Conservation (phyloP, 2,329 filamentous ascomycete species). For the Talaromyces sp. region DNA sequence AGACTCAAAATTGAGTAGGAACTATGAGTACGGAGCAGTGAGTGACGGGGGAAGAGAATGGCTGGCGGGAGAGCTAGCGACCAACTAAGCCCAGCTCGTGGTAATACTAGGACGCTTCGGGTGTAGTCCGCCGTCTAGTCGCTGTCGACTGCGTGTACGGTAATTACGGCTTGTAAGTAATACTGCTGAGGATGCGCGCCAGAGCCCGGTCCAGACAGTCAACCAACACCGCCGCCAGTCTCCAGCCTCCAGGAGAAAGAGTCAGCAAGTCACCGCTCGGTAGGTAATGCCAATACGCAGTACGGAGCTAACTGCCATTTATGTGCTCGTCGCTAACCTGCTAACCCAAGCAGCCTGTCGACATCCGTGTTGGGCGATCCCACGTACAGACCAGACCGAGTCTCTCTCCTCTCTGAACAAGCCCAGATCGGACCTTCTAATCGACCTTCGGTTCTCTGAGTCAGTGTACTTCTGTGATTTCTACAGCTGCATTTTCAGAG, state of each 20-base stretch:
- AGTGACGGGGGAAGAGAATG: neutral
- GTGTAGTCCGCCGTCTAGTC: neutral
- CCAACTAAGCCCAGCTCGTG: slow-evolving; percentile 7
- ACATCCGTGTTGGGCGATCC: slow-evolving; percentile 14
- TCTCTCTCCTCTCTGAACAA: slow-evolving; percentile 17
- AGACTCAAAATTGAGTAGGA: neutral
- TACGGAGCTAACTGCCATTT: neutral
- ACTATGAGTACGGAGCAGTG: neutral
- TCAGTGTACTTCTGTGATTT: slow-evolving; percentile 23
- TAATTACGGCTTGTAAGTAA: slow-evolving; percentile 11
- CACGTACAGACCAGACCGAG: slow-evolving; percentile 9
- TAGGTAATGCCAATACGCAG: neutral
- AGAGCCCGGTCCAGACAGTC: neutral
- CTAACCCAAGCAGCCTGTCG: neutral
- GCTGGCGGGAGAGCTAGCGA: neutral
- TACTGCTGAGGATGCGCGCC: neutral
- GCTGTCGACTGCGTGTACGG: neutral
- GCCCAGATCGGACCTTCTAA: neutral
- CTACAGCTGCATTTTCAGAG: slow-evolving; percentile 20
- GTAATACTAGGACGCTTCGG: slow-evolving; percentile 6
- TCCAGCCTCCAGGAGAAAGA: neutral
- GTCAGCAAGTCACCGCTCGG: neutral
- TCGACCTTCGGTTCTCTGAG: slow-evolving; percentile 12
- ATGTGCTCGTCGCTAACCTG: slow-evolving; percentile 6
- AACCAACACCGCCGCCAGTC: neutral